Evolutionary conservation across 83 land plant species (phyloP), one percentile per base, ranked within the genome.

Genomic region (Thuja plicata): DNA sequence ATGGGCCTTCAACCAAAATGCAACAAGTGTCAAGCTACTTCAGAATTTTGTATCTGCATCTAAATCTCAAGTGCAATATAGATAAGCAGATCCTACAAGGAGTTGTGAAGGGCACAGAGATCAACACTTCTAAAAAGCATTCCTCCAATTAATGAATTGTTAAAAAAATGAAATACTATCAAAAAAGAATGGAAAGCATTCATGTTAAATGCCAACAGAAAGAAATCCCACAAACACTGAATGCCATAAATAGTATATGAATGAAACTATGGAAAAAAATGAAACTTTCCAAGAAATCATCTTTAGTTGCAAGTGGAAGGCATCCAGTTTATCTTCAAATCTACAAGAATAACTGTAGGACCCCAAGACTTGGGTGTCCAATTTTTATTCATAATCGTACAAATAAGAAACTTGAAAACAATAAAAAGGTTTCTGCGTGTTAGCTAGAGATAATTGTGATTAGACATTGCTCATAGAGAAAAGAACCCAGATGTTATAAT

Each of bases 1-100:
- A 89, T 96, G 99, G n/a, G 98, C 99, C 99, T 98, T 38, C 45
- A 79, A 79, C 46, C 41, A 38, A 79, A 79, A 79, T 79, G 24
- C 82, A 40, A 79, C 1, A 79, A 32, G 79, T 76, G 43, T 79
- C 19, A 79, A 79, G 41, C 27, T 79, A 79, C 45, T 79, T 79
- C 7, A 79, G 13, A 76, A 34, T 66, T 66, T 66, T 27, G 73
- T 66, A 66, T 66, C 11, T 27, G 10, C 45, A 79, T 40, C 43
- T 79, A 34, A 34, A 34, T 40, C 46, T 17, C 41, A 79, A 40
- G 19, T 38, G 7, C 82, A 35, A 79, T 76, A 76, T 34, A 76
- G 38, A 32, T 76, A 76, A 76, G 35, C 40, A 76, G 79, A 35
- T 74, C 15, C 78, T 32, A 74, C 13, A 21, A 76, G 6, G 9